phyloP scores from a whole-genome alignment of 768 basidiomycete species.

The Mycena alexandri region DNA sequence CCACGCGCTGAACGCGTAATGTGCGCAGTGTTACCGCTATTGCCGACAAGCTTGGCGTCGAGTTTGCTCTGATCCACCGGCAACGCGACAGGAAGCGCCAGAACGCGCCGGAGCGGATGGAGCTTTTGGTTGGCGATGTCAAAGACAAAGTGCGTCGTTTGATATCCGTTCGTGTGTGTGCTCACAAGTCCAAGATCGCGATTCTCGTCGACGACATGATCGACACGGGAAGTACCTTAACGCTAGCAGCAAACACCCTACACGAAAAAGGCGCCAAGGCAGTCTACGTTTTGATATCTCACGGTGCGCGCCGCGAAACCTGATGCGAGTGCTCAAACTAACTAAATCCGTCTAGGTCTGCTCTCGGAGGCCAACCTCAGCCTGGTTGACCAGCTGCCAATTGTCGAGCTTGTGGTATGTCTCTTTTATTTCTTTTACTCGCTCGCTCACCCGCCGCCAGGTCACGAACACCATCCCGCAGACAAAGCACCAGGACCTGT shows the following conservation, averaged over 20 bases:
- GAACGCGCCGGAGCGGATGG: slow-evolving; percentile 84
- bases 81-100: slow-evolving; percentile 80
- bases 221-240: slow-evolving; percentile 92
- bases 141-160: slow-evolving; percentile 77
- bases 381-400: slow-evolving; percentile 75
- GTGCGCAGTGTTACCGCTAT: slow-evolving; percentile 87
- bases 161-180: slow-evolving; percentile 14
- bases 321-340: slow-evolving; percentile 15
- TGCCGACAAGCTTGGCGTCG: slow-evolving; percentile 94
- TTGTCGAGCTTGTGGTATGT: slow-evolving; percentile 89
- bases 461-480: slow-evolving; percentile 98
- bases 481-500: slow-evolving; percentile 68
- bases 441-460: slow-evolving; percentile 49
- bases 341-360: slow-evolving; percentile 67
- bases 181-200: slow-evolving; percentile 68
- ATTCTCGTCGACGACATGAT: slow-evolving; percentile 99
- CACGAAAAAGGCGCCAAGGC: slow-evolving; percentile 90
- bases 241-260: slow-evolving; percentile 86
- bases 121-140: slow-evolving; percentile 95
- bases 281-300: slow-evolving; percentile 91
- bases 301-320: slow-evolving; percentile 71
- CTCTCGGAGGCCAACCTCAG: slow-evolving; percentile 83
- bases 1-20: slow-evolving; percentile 28
- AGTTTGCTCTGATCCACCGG: slow-evolving; percentile 96
- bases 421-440: slow-evolving; percentile 2